Evolutionary conservation across 306 rosid genomes (phyloP).

Genomic region (Prunus davidiana): DNA sequence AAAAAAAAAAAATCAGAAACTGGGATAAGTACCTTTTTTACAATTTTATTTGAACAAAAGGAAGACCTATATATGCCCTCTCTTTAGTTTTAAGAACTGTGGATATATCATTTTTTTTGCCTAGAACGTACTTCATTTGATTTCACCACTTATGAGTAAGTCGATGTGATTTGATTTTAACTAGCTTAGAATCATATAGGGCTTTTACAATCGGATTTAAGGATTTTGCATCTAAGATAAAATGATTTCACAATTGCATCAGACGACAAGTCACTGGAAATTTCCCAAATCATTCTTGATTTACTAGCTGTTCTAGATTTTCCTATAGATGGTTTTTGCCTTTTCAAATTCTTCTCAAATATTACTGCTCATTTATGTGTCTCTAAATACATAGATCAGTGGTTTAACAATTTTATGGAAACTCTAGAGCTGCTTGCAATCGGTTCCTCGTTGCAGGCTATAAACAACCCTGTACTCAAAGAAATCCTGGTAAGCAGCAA

Average conservation of each 20-base stretch:
- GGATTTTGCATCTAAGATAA: not conserved
- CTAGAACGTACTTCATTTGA: too few species aligned
- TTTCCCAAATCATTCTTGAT: not conserved
- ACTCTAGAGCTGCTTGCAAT: too few species aligned
- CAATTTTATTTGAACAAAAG: too few species aligned
- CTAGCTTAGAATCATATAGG: too few species aligned
- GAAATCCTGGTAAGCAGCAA: conserved; percentile 52
- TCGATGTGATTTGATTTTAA: not conserved
- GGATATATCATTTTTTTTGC: too few species aligned
- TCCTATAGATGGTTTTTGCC: not conserved
- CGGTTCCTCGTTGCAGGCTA: conserved; percentile 37
- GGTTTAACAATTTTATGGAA: conserved; percentile 6
- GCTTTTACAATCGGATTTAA: not conserved
- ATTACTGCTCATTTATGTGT: not conserved
- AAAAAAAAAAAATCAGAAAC: too few species aligned
- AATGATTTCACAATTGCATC: not conserved
- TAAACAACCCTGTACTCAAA: conserved; percentile 56
- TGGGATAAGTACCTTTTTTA: too few species aligned
- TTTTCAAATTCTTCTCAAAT: not conserved
- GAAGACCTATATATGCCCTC: too few species aligned
- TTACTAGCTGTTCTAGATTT: not conserved
- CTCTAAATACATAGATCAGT: not conserved
- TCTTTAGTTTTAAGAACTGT: too few species aligned
- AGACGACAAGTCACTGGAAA: not conserved
- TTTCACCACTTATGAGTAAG: not conserved